Evolutionary conservation across 805 yeast species (phyloP), one percentile per base, ranked within the genome.

Genomic region (Ogataea zsoltii): DNA sequence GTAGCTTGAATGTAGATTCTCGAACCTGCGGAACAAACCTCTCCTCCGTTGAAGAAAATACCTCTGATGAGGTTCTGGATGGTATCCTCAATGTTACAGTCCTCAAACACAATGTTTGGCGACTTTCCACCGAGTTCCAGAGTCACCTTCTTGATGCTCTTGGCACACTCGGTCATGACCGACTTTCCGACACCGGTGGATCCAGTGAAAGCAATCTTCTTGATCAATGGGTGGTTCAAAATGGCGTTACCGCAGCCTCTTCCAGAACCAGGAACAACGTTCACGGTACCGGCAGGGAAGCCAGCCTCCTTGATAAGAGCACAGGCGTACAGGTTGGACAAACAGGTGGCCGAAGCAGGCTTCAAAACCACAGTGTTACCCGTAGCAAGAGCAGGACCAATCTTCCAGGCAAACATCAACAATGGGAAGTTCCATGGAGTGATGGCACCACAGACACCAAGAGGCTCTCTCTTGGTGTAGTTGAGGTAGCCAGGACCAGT

Each of bases 401-500:
- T 73, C 70, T 91, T 91, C 97, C 97, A 91, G 23, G 95, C 75
- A 74, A 89, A 85, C 94, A 91, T 90, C 66, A 88, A 77, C 57
- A 91, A 70, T 52, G 97, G 97, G 81, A 89, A 91, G 74, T 91
- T 91, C 97, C 97, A 91, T 57, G 97, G 97, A 56, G 91, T 90
- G 63, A 91, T 87, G 69, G 88, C 96, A 48, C 96, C 97, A 67
- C 96, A 88, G 38, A 91, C 97, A 65, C 97, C 97, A 60, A 88
- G 73, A 48, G 97, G 96, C 70, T 90, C 96, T 68, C 85, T 85
- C 67, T 82, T 80, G 54, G 92, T 83, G 71, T 84, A 88, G 51
- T 80, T 79, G 66, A 90, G 81, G 68, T 87, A 88, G 40, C 80
- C 71, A 46, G 69, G 66, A 51, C 91, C 92, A 40, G 95, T 83